A percentile compares a stretch with the other conserved stretches of the same genome.
Conservation (phyloP, 2,329 filamentous ascomycete species). For the Pezicula rhizophila region DNA sequence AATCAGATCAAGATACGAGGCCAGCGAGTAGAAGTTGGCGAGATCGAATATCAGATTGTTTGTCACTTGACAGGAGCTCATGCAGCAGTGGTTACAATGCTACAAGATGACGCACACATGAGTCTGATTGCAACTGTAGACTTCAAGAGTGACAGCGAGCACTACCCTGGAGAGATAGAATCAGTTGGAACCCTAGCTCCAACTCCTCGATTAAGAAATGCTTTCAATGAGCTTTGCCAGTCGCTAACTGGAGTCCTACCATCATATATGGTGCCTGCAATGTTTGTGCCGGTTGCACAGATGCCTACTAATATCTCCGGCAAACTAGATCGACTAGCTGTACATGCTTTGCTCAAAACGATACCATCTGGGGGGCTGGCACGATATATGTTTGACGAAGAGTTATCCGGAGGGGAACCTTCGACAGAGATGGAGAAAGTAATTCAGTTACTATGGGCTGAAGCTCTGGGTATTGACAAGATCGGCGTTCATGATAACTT, state of each 20-base stretch:
- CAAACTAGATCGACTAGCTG: conserved; percentile 10
- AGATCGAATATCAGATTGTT: conserved; percentile 37
- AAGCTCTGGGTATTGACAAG: conserved; percentile 6
- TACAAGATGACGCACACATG: not conserved
- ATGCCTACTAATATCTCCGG: conserved; percentile 9
- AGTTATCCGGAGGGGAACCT: not conserved
- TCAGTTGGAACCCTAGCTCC: not conserved
- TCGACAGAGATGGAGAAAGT: not conserved
- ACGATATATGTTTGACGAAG: conserved; percentile 1
- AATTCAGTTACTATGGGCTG: not conserved
- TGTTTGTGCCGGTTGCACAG: conserved; percentile 7
- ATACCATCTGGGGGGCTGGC: not conserved
- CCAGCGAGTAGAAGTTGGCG: conserved; percentile 56
- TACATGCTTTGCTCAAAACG: not conserved
- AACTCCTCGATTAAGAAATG: not conserved
- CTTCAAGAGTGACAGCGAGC: conserved; percentile 1
- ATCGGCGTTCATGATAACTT: conserved; percentile 35
- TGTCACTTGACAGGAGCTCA: not conserved
- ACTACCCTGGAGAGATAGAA: not conserved
- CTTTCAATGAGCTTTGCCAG: conserved; percentile 48
- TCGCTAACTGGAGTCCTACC: conserved; percentile 45
- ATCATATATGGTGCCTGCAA: conserved; percentile 9
- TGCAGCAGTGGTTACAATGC: not conserved
- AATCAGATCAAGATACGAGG: conserved; percentile 60
- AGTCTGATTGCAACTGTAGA: conserved; percentile 1